Conservation (phyloP, 768 basidiomycete genomes). For the Boletus speciosus region DNA sequence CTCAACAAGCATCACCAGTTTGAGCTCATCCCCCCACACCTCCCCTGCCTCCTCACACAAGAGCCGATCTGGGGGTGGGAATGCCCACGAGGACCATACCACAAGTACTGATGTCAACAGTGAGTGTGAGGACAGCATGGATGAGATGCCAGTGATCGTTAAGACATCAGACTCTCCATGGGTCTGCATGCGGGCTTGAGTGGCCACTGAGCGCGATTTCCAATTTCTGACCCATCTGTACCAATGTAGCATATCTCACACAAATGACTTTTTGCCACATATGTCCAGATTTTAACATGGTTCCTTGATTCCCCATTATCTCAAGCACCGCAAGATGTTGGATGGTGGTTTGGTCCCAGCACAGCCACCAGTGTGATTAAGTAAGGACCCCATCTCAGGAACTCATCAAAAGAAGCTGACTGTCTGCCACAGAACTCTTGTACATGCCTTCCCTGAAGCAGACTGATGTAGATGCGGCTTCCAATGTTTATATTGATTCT, state of each 20-base stretch:
- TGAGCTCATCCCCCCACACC: constrained; percentile 36
- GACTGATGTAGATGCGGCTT: constrained; percentile 81
- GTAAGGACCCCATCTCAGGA: constrained; percentile 37
- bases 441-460: constrained; percentile 74
- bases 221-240: too few species aligned
- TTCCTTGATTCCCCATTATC: constrained; percentile 89
- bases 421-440: constrained; percentile 55
- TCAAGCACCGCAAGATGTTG: constrained; percentile 85
- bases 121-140: too few species aligned
- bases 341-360: constrained; percentile 97
- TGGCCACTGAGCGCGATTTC: too few species aligned
- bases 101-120: too few species aligned
- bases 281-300: constrained; percentile 91
- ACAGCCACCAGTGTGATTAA: constrained; percentile 97
- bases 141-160: too few species aligned
- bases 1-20: constrained; percentile 37
- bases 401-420: constrained; percentile 2
- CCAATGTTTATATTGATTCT: constrained; percentile 35
- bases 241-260: constrained; percentile 11
- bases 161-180: too few species aligned
- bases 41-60: constrained; percentile 31
- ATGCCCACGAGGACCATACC: constrained; percentile 4
- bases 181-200: too few species aligned
- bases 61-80: constrained; percentile 36
- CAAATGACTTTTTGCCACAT: constrained; percentile 69